phyloP scores from a whole-genome alignment of 108 stramenopile genomes.

The Fistulifera pelliculosa region DNA sequence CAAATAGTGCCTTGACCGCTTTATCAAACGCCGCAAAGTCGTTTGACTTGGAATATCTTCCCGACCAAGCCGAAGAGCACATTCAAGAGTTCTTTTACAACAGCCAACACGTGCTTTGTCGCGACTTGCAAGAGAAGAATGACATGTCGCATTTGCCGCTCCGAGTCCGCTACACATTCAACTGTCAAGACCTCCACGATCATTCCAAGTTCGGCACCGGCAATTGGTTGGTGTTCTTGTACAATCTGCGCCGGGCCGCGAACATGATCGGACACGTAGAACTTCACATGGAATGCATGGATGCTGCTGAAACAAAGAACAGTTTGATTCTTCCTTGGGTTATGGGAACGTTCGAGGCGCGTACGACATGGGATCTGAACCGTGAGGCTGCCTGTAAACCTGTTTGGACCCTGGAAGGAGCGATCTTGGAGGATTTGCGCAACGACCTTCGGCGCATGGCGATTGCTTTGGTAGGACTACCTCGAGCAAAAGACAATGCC shows the following conservation, averaged over 20 bases:
- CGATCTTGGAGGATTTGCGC: background rate
- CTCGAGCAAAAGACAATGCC: background rate
- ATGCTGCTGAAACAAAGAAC: background rate
- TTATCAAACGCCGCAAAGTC: too few species aligned
- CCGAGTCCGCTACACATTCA: background rate
- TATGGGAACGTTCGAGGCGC: conserved; percentile 5
- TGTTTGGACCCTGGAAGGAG: background rate
- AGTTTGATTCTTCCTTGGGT: conserved; percentile 4
- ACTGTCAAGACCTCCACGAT: conserved; percentile 1
- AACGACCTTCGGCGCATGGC: conserved; percentile 6
- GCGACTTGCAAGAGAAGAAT: too few species aligned
- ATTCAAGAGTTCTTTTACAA: too few species aligned
- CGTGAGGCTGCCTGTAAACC: background rate
- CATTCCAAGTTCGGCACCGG: conserved; percentile 3
- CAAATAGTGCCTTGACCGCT: too few species aligned
- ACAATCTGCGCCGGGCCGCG: conserved; percentile 6
- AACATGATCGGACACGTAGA: background rate
- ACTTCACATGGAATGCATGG: conserved; percentile 1
- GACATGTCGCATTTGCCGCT: too few species aligned
- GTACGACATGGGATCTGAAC: background rate
- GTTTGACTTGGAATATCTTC: too few species aligned
- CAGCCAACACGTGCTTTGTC: too few species aligned
- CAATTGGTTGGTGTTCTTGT: conserved; percentile 5
- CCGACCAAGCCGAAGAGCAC: too few species aligned
- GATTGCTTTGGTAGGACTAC: conserved; percentile 4